Conservation (phyloP, 148 eudicot genomes). For the Fallopia convolvulus region DNA sequence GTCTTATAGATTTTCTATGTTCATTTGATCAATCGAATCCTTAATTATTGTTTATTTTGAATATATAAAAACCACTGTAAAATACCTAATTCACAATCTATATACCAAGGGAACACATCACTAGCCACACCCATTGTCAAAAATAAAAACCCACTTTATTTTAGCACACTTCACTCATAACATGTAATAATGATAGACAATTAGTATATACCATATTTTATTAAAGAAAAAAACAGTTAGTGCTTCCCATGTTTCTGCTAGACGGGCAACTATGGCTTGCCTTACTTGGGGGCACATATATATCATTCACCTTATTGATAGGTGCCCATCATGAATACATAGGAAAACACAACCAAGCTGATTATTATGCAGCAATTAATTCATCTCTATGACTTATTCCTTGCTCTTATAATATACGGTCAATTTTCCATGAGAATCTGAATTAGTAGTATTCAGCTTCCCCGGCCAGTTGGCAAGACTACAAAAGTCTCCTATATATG, state of each 20-base stretch:
- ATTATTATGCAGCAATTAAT: neutral
- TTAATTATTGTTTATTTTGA: neutral
- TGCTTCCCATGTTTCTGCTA: neutral
- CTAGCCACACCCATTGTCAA: no score
- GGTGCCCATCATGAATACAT: neutral
- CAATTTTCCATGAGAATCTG: neutral
- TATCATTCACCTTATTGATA: neutral
- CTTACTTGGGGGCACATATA: conserved; percentile 3
- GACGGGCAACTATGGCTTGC: neutral
- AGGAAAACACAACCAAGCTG: neutral
- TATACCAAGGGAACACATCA: no score
- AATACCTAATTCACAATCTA: no score
- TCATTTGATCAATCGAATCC: neutral
- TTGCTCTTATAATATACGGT: neutral
- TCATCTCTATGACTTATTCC: neutral
- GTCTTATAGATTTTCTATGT: neutral
- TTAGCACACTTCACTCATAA: no score
- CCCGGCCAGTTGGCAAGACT: conserved; percentile 3
- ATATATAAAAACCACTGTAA: neutral
- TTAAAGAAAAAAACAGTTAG: neutral
- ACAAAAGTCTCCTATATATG: neutral
- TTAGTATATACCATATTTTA: no score
- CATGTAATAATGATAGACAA: no score
- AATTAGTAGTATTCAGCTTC: neutral
- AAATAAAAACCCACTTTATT: no score